Percentiles rank a stretch among this genome's conserved stretches.
Evolutionary conservation across 129 eudicot species (phyloP).

Genomic region (Ambrosia artemisiifolia): DNA sequence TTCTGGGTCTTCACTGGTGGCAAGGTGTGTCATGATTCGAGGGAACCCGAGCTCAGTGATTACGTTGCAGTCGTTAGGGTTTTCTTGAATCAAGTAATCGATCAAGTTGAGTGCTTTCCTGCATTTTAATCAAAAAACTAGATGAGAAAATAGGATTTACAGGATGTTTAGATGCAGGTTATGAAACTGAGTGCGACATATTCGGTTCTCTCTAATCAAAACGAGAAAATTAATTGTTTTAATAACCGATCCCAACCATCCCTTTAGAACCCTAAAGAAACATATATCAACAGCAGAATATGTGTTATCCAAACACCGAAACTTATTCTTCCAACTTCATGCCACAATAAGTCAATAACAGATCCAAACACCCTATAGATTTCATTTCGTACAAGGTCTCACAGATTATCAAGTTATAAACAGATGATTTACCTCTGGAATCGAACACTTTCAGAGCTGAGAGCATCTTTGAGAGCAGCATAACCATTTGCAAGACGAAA

Average conservation of each 20-base stretch:
- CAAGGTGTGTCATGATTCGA: constrained; percentile 72
- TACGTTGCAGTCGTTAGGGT: constrained; percentile 51
- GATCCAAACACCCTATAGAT: not conserved
- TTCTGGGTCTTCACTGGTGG: constrained; percentile 66
- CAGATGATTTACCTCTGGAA: constrained; percentile 67
- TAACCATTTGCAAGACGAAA: constrained; percentile 87
- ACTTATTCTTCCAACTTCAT: not conserved
- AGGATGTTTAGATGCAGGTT: not conserved
- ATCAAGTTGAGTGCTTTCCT: constrained; percentile 91
- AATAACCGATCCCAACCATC: not conserved
- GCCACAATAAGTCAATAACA: no score
- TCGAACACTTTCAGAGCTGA: constrained; percentile 72
- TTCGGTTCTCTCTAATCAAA: no score
- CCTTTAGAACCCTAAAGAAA: not conserved
- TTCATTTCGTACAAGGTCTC: not conserved
- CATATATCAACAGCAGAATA: not conserved
- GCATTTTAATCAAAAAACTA: constrained; percentile 10
- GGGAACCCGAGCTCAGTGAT: constrained; percentile 74
- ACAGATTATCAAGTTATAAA: not conserved
- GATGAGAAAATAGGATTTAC: not conserved
- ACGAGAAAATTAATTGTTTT: not conserved
- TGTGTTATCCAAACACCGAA: not conserved
- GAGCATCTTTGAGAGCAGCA: constrained; percentile 66
- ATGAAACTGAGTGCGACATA: not conserved
- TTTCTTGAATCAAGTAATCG: constrained; percentile 64